phyloP scores from a whole-genome alignment of 306 rosid genomes.

The Castanea mollissima region DNA sequence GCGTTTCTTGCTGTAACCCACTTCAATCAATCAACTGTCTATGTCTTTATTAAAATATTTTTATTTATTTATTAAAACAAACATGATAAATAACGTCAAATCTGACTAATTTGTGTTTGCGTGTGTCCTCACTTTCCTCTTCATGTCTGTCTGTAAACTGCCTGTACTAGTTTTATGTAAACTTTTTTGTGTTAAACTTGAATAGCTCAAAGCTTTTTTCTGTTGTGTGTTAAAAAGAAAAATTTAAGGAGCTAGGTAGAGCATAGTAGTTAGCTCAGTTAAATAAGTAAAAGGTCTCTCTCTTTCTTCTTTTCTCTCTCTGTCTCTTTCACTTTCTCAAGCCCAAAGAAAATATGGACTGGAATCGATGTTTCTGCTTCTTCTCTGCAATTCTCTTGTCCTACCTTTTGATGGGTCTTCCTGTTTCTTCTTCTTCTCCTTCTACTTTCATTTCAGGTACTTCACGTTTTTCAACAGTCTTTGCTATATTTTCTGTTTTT shows the following conservation, averaged over 20 bases:
- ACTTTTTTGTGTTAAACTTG: too few relatives aligned
- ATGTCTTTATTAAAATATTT: not conserved
- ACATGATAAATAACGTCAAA: not conserved
- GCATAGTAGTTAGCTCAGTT: not conserved
- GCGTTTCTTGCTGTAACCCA: conserved; percentile 37
- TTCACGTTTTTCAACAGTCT: not conserved
- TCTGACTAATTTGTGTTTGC: not conserved
- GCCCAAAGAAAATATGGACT: conserved; percentile 34
- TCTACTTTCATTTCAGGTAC: conserved; percentile 59
- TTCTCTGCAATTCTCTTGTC: conserved; percentile 33
- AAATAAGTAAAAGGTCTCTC: not conserved
- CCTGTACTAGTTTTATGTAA: too few relatives aligned
- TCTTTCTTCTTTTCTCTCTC: too few relatives aligned
- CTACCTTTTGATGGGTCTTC: conserved; percentile 33
- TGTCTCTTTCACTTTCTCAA: not conserved
- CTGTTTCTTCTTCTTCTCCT: conserved; percentile 49
- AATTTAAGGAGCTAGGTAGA: not conserved
- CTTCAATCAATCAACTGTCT: not conserved
- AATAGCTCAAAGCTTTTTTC: too few relatives aligned
- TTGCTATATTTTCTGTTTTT: not conserved
- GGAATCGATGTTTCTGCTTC: conserved; percentile 36
- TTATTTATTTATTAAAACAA: not conserved
- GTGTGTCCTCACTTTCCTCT: not conserved
- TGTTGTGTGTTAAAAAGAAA: not conserved
- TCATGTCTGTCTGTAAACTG: not conserved